Base-by-base conservation (phyloP, 1,284 basidiomycete species). In the Fomitopsis betulina region DNA sequence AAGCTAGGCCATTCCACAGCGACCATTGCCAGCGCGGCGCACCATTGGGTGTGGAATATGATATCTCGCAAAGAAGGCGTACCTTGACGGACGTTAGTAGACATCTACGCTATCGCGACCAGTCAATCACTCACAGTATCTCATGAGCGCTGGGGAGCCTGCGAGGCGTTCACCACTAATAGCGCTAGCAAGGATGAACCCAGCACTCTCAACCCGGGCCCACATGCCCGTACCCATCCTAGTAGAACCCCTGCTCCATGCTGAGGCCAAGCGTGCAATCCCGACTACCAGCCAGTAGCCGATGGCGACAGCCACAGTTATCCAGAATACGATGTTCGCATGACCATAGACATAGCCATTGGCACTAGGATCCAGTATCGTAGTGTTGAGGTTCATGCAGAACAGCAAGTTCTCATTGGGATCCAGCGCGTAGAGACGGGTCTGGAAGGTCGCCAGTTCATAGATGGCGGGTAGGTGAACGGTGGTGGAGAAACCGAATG, bases 1-100 rank as follows among this genome's bases (percentile, higher is more conserved):
- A 96, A 98, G 13, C 81, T 77, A 1, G 96, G 96, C 96, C 96
- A 99, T 68, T 93, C 81, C 30, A 98, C 94, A 30, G 94, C 91
- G 53, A 98, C 85, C 91, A 97, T 96, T 27, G 87, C 87, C 23
- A 98, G 76, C 51, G 87, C 83, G 27, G 90, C 82, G 69, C 89
- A 91, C 87, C 89, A 98, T 67, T 98, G 95, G 0, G 94, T 91
- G 68, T 96, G 94, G 68, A 93, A 90, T 54, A 98, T 82, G 59
- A 99, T 84, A 72, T 99, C 96, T 61, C 95, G 83, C 75, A 96
- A 79, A 5, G 94, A 94, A 0, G 96, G 96, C 0, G 96, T 98
- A 62, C 91, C 94, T 94, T 50, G 30, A 58, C 58, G 38, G 51
- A 57, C 60, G 30, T 42, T 21, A 35, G 38, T 17, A 13, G 17